Conservation (phyloP, 768 basidiomycete genomes). For the Auricularia cornea region DNA sequence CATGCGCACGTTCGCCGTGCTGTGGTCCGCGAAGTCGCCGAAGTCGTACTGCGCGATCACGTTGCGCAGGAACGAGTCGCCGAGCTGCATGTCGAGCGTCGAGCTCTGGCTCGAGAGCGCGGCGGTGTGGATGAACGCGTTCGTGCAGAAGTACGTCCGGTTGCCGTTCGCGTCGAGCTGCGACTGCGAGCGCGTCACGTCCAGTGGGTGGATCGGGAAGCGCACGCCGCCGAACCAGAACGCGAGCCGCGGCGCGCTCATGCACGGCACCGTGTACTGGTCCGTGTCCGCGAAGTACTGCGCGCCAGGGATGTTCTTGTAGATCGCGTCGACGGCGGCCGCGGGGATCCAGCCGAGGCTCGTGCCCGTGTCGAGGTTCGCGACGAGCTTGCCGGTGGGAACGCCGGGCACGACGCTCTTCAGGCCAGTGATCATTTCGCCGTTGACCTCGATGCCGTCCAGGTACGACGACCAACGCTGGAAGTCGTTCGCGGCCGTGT, state of each 20-base stretch:
- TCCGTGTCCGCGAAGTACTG: conserved; percentile 46
- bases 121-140: background rate
- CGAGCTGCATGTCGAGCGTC: background rate
- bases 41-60: background rate
- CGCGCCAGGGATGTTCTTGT: conserved; percentile 69
- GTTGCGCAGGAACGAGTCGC: background rate
- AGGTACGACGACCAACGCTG: conserved; percentile 3
- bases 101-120: background rate
- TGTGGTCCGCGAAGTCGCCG: background rate
- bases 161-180: conserved; percentile 39
- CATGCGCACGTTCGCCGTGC: background rate
- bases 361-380: conserved; percentile 22
- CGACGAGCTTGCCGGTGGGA: conserved; percentile 12
- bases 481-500: background rate
- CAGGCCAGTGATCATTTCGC: background rate
- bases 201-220: conserved; percentile 71
- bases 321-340: conserved; percentile 44
- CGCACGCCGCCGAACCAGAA: conserved; percentile 61
- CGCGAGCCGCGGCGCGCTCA: conserved; percentile 59
- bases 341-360: conserved; percentile 19
- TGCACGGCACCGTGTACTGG: conserved; percentile 70
- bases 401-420: background rate
- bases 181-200: conserved; percentile 53
- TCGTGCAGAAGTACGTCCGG: background rate
- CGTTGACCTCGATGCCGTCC: conserved; percentile 6